These are phyloP conservation scores for Kandelia obovata DNA, from an alignment of 345 rosid species.

Conservation along the genomic window DNA sequence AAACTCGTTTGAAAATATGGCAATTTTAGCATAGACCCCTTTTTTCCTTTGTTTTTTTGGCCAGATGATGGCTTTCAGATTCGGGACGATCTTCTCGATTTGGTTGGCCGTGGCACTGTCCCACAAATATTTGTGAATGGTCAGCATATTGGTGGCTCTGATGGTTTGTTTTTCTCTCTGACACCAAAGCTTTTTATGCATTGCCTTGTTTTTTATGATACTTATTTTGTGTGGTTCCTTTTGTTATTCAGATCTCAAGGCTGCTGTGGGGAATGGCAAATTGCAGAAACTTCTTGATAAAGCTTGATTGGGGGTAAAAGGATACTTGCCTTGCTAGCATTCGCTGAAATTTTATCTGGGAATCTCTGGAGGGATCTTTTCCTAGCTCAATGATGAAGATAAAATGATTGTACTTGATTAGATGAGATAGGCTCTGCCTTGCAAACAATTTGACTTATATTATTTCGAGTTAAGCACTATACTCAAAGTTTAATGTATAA, in stretches of 20 bases:
- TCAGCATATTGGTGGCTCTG: slow-evolving; percentile 34
- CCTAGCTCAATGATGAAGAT: too few relatives aligned
- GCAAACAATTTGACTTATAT: too few relatives aligned
- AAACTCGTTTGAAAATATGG: too few relatives aligned
- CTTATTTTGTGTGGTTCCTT: not conserved
- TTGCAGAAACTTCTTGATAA: slow-evolving; percentile 43
- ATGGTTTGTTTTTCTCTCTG: slow-evolving; percentile 18
- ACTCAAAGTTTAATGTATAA: not conserved
- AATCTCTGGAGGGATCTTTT: not conserved
- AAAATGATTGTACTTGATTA: too few relatives aligned
- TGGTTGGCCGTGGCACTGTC: slow-evolving; percentile 26
- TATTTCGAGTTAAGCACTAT: not conserved
- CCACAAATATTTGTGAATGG: slow-evolving; percentile 33
- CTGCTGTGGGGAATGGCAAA: slow-evolving; percentile 40
- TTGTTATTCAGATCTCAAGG: slow-evolving; percentile 49
- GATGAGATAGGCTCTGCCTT: too few relatives aligned
- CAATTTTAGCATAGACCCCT: not conserved
- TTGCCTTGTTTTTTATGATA: slow-evolving; percentile 4
- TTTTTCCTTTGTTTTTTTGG: not conserved
- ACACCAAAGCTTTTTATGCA: not conserved
- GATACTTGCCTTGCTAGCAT: slow-evolving; percentile 1
- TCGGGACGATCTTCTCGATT: slow-evolving; percentile 28
- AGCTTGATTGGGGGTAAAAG: slow-evolving; percentile 17
- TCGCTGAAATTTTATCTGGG: not conserved
- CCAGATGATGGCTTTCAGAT: slow-evolving; percentile 27